Evolutionary conservation across 176 grass and related monocot species (phyloP), one percentile per base, ranked within the genome.

Genomic region (Carex myosuroides): DNA sequence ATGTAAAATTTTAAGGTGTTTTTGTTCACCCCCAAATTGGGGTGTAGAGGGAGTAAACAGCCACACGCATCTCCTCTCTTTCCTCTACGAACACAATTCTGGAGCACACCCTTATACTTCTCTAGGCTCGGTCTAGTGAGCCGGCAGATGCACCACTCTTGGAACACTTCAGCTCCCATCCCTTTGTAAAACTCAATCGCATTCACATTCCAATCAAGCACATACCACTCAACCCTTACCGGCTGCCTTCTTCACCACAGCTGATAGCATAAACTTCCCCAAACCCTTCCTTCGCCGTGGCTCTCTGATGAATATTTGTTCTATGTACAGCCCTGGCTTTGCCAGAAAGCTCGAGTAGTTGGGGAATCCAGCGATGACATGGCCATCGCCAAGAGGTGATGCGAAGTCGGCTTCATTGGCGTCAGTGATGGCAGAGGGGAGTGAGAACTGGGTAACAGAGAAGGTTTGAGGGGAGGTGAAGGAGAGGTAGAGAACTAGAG

Each of bases 161-260:
- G 91, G 81, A 98, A 75, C 73, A 98, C 96, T 37, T 98, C 88
- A 2, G 95, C 95, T 29, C 95, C 92, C 93, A 98, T 98, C 32
- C 56, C 89, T 64, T 93, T 87, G 50, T 98, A 98, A 84, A 98
- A 98, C 42, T 91, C 84, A 56, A 98, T 95, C 39, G 96, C 91
- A 87, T 93, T 93, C 59, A 73, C 67, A 84, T 98, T 98, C 96
- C 96, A 95, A 68, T 98, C 91, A 46, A 95, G 89, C 24, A 98
- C 93, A 85, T 85, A 90, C 93, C 96, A 98, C 83, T 98, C 96
- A 7, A 98, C 92, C 5, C 89, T 81, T 9, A 62, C 80, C 96
- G 0, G 91, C 91, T 0, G 93, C 89, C 82, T 88, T 85, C 29
- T 87, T 85, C 9, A 92, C 95, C 81, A 98, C 95, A 7, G 86